Evolutionary conservation across 495 filamentous ascomycete species (phyloP), one percentile per base, ranked within the genome.

Genomic region (Xylaria venustula): DNA sequence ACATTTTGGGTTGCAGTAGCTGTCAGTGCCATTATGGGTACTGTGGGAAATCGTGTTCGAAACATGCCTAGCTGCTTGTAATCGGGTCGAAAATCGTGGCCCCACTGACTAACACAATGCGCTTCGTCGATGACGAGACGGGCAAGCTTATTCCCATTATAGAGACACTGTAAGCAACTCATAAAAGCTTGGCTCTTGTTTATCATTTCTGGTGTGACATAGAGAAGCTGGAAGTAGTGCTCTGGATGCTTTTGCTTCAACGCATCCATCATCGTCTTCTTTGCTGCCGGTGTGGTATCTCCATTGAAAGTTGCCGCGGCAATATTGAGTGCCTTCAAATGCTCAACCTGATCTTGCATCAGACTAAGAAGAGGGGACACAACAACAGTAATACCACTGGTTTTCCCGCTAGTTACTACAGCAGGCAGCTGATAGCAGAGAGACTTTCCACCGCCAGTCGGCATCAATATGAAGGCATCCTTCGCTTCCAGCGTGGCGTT

Each of bases 41-140:
- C 88, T 6, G 86, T 85, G 2, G 86, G 85, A 60, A 92, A 88
- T 52, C 80, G 81, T 2, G 76, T 58, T 22, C 92, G 82, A 45
- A 97, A 72, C 47, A 83, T 78, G 19, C 92, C 91, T 1, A 99
- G 79, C 34, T 85, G 78, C 69, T 96, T 96, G 75, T 99, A 99
- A 72, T 98, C 95, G 0, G 93, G 93, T 28, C 95, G 88, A 70
- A 99, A 99, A 71, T 99, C 94, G 67, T 99, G 94, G 12, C 94
- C 94, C 94, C 94, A 99, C 73, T 98, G 91, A 73, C 93, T 97
- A 22, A 99, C 93, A 71, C 94, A 99, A 71, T 99, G 94, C 15
- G 94, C 94, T 73, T 99, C 94, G 63, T 99, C 94, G 48, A 99
- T 94, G 32, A 98, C 95, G 51, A 99, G 85, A 36, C 94, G 85